Evolutionary conservation across 2,329 filamentous ascomycete species (phyloP), one percentile per base, ranked within the genome.

Genomic region (Penicillium italicum): DNA sequence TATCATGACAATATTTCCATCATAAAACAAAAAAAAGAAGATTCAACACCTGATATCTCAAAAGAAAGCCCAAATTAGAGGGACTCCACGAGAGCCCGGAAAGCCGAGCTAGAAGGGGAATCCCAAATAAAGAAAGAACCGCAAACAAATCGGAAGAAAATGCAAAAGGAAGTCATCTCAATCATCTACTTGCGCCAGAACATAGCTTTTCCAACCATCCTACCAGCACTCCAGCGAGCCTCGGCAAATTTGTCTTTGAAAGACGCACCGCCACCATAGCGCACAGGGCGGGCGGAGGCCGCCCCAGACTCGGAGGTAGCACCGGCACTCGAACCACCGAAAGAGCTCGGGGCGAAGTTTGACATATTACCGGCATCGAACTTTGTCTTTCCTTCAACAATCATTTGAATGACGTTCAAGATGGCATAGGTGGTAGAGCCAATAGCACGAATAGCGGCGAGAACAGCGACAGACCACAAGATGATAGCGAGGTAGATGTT

Each of bases 401-500:
- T 79, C 68, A 86, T 87, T 70, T 96, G 93, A 53, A 99, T 77
- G 33, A 87, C 78, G 69, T 95, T 93, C 68, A 97, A 86, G 56
- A 97, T 73, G 2, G 90, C 86, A 76, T 95, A 99, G 0, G 90
- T 84, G 0, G 86, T 86, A 10, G 83, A 88, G 0, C 94, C 94
- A 1, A 97, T 72, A 0, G 91, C 92, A 61, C 94, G 85, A 81
- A 99, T 96, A 7, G 94, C 77, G 1, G 95, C 94, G 26, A 99
- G 77, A 0, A 82, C 82, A 0, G 94, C 94, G 14, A 99, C 94
- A 30, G 84, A 80, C 94, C 94, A 99, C 22, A 99, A 82, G 69
- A 99, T 90, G 75, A 97, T 94, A 34, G 86, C 88, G 41, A 99
- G 82, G 73, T 99, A 99, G 70, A 89, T 85, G 77, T 99, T 99